These are phyloP conservation scores for Fagus sylvatica DNA, from an alignment of 306 rosid genomes.

Conservation along the genomic window DNA sequence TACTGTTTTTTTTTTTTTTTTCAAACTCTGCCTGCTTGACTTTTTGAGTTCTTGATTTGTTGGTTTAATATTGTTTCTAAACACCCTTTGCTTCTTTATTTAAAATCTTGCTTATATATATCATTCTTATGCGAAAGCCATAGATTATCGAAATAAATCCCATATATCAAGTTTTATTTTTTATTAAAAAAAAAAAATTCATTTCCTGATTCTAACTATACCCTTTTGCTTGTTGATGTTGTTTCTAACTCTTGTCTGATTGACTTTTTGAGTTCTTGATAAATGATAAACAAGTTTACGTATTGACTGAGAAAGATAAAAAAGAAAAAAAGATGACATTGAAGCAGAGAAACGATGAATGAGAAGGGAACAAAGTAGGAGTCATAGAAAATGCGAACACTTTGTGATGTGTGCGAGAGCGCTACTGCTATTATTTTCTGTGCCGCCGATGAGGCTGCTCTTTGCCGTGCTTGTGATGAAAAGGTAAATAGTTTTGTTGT, in stretches of 20 bases:
- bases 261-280: background rate
- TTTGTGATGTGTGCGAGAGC: slow-evolving; percentile 49
- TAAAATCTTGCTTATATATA: too few relatives aligned
- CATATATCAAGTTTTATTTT: too few relatives aligned
- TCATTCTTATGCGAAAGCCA: too few relatives aligned
- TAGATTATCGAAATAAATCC: too few relatives aligned
- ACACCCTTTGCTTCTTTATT: too few relatives aligned
- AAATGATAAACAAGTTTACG: background rate
- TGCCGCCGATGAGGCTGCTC: slow-evolving; percentile 55
- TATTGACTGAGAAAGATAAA: background rate
- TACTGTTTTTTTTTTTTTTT: background rate
- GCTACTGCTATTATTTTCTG: slow-evolving; percentile 53
- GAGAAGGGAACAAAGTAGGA: background rate
- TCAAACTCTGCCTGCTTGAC: background rate
- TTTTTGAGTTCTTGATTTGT: background rate
- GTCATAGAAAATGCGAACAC: slow-evolving; percentile 42
- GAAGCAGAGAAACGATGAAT: slow-evolving; percentile 12
- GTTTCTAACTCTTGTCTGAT: background rate
- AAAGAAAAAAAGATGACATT: slow-evolving; percentile 11
- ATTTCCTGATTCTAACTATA: too few relatives aligned
- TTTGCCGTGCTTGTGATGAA: slow-evolving; percentile 48
- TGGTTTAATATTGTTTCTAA: too few relatives aligned
- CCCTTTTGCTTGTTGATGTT: background rate
- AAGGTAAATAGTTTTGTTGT: slow-evolving; percentile 25
- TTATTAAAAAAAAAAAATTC: too few relatives aligned